A percentile compares a stretch with the other conserved stretches of the same genome.
Evolutionary conservation across 140 eudicot species (phyloP).

Genomic region (Oenanthe javanica): DNA sequence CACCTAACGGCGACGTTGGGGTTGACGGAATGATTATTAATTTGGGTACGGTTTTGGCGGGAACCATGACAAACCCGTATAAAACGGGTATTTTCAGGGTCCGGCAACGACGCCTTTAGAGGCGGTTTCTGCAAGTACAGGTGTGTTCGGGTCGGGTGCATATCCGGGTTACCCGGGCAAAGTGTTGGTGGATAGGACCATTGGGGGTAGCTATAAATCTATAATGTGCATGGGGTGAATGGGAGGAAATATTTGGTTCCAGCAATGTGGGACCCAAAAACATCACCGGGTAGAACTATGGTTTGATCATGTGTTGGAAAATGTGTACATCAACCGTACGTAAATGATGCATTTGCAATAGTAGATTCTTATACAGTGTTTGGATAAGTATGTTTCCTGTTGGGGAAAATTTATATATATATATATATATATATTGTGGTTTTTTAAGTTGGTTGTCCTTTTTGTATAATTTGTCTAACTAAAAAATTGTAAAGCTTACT

Average conservation of each 20-base stretch:
- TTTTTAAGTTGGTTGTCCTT: not conserved
- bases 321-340: slow-evolving; percentile 14
- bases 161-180: slow-evolving; percentile 75
- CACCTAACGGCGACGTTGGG: slow-evolving; percentile 84
- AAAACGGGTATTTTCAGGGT: slow-evolving; percentile 71
- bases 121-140: slow-evolving; percentile 73
- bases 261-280: slow-evolving; percentile 85
- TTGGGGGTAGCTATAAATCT: slow-evolving; percentile 81
- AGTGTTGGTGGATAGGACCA: slow-evolving; percentile 47
- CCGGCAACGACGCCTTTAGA: slow-evolving; percentile 69
- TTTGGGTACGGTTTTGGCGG: slow-evolving; percentile 67
- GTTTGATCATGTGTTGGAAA: slow-evolving; percentile 27
- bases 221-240: slow-evolving; percentile 72
- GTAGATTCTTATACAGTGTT: slow-evolving; percentile 4
- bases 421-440: not conserved
- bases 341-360: not conserved
- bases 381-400: not conserved
- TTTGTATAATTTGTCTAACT: not conserved
- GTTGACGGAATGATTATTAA: slow-evolving; percentile 79
- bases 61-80: too few relatives aligned
- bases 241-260: slow-evolving; percentile 69
- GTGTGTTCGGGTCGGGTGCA: slow-evolving; percentile 74
- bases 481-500: not conserved
- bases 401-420: not conserved
- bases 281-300: slow-evolving; percentile 58